A percentile compares a stretch with the other conserved stretches of the same genome.
These are phyloP conservation scores for Phytophthora aleatoria DNA, from an alignment of 352 stramenopile species.

Conservation along the genomic window DNA sequence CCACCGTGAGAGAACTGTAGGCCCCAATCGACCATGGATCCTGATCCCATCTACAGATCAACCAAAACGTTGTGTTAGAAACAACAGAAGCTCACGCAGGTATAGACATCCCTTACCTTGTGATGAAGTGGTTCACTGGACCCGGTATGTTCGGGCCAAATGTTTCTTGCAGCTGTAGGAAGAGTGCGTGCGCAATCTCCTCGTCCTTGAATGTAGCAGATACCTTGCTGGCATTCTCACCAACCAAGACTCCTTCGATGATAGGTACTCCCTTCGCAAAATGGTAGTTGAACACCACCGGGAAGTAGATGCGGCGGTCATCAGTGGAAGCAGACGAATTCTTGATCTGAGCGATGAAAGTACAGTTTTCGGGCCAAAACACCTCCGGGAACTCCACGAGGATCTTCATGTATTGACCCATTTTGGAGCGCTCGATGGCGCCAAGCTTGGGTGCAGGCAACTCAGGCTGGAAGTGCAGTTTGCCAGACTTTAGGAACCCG, in stretches of 20 bases:
- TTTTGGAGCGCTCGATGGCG: constrained; percentile 55
- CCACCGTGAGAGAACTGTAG: constrained; percentile 72
- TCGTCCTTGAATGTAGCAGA: constrained; percentile 49
- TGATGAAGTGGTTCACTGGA: constrained; percentile 57
- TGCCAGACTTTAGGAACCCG: constrained; percentile 49
- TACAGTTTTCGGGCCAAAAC: constrained; percentile 60
- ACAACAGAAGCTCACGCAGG: neutral
- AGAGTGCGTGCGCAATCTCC: constrained; percentile 48
- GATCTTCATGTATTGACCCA: constrained; percentile 84
- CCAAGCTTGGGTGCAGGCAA: constrained; percentile 47
- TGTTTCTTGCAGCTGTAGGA: constrained; percentile 49
- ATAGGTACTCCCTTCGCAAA: constrained; percentile 53
- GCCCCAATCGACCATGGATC: constrained; percentile 58
- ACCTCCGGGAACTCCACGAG: constrained; percentile 63
- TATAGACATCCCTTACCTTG: constrained; percentile 28
- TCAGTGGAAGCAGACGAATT: constrained; percentile 1
- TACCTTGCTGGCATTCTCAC: constrained; percentile 40
- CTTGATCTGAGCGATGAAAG: constrained; percentile 50
- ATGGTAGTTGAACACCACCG: constrained; percentile 68
- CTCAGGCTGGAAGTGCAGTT: constrained; percentile 52
- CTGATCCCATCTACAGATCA: constrained; percentile 53
- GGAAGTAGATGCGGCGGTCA: constrained; percentile 49
- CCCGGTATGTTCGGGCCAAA: constrained; percentile 42
- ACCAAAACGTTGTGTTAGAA: neutral
- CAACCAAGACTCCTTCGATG: constrained; percentile 63